phyloP scores from a whole-genome alignment of 495 filamentous ascomycete species.

The Aspergillus olivimuriae region DNA sequence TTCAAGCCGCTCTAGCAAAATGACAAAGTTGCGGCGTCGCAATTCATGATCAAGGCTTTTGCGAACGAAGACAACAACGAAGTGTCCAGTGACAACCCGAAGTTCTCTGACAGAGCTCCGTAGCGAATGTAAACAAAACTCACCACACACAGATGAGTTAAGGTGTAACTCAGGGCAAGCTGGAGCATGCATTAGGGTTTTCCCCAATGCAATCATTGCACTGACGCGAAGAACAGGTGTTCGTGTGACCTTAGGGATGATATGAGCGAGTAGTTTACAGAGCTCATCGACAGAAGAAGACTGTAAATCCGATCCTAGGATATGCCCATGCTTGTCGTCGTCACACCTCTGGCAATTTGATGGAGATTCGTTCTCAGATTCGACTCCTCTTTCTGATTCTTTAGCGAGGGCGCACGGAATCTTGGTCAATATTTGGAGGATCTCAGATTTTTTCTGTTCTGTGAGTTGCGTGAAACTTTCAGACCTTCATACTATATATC shows the following conservation, averaged over 20 bases:
- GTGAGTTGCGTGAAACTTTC: constrained; percentile 17
- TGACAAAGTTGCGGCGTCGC: constrained; percentile 57
- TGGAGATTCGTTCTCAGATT: constrained; percentile 15
- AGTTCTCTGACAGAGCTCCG: constrained; percentile 81
- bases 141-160: constrained; percentile 56
- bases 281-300: constrained; percentile 35
- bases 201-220: constrained; percentile 65
- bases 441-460: constrained; percentile 26
- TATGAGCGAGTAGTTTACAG: constrained; percentile 46
- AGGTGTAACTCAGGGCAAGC: constrained; percentile 56
- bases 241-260: constrained; percentile 54
- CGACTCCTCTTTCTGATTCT: constrained; percentile 13
- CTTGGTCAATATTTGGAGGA: constrained; percentile 30
- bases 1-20: constrained; percentile 61
- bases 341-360: constrained; percentile 34
- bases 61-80: constrained; percentile 59
- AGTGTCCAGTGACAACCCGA: constrained; percentile 70
- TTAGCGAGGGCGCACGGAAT: constrained; percentile 39
- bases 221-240: constrained; percentile 58
- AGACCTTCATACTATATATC: constrained; percentile 10
- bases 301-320: constrained; percentile 16
- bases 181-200: constrained; percentile 57
- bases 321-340: constrained; percentile 13
- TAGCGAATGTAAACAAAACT: constrained; percentile 75
- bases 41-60: constrained; percentile 38